Evolutionary conservation across 768 basidiomycete genomes (phyloP).

Genomic region (Collybia mongolica): DNA sequence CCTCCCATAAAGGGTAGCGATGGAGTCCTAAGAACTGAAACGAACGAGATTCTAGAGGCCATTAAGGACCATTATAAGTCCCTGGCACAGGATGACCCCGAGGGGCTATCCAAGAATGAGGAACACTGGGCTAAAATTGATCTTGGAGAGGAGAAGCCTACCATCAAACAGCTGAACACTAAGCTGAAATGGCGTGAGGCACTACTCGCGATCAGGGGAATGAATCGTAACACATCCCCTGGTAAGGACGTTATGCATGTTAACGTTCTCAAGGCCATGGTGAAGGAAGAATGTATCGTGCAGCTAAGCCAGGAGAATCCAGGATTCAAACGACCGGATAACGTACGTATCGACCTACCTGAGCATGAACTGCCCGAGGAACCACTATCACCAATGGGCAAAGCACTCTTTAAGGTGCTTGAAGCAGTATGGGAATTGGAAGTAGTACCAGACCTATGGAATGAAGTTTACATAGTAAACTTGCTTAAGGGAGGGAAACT

Average conservation of each 20-base stretch:
- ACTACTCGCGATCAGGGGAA: background rate
- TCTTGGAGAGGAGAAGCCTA: background rate
- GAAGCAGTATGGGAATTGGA: background rate
- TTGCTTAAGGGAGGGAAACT: background rate
- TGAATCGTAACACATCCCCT: background rate
- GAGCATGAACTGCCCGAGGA: background rate
- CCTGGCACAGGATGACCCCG: background rate
- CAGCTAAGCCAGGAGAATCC: background rate
- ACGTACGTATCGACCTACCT: background rate
- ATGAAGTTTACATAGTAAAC: background rate
- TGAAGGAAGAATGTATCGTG: background rate
- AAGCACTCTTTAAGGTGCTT: background rate
- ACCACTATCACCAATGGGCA: background rate
- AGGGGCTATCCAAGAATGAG: background rate
- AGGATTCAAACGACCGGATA: background rate
- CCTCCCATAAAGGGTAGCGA: no score
- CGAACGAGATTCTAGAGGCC: no score
- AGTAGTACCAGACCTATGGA: background rate
- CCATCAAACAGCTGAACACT: background rate
- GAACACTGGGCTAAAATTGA: background rate
- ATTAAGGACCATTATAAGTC: no score
- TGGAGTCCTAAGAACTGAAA: no score
- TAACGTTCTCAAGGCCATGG: background rate
- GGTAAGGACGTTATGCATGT: background rate
- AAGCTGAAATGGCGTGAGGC: background rate